These are phyloP conservation scores for Stagonosporopsis cucurbitacearum DNA, from an alignment of 2,329 filamentous ascomycete species.

Conservation along the genomic window DNA sequence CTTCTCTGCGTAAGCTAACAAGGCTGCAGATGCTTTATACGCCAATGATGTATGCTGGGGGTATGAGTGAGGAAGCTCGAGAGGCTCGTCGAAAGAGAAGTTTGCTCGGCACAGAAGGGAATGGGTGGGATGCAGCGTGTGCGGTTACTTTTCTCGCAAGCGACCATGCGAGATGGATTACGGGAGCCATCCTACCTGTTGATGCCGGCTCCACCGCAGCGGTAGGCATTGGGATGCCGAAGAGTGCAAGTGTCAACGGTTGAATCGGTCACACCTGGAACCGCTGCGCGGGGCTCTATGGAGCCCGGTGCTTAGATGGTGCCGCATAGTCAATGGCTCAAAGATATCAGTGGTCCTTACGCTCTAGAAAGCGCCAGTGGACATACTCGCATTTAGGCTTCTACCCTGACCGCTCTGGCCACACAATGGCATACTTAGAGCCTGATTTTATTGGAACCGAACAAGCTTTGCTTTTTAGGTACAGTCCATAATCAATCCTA, in stretches of 20 bases:
- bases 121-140: conserved; percentile 60
- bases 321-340: too few species aligned
- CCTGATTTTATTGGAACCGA: background rate
- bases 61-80: conserved; percentile 59
- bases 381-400: background rate
- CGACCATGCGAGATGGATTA: conserved; percentile 61
- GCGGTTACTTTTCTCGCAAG: conserved; percentile 61
- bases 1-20: background rate
- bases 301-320: too few species aligned
- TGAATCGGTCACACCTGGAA: conserved; percentile 1
- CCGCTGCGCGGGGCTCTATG: too few species aligned
- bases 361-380: too few species aligned
- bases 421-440: background rate
- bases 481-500: too few species aligned
- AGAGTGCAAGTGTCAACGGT: conserved; percentile 35
- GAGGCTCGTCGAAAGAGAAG: conserved; percentile 58
- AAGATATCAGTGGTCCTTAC: too few species aligned
- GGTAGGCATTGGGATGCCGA: conserved; percentile 31
- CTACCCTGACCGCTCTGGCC: background rate
- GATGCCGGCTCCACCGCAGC: conserved; percentile 42
- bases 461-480: background rate
- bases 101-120: conserved; percentile 61
- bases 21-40: conserved; percentile 57
- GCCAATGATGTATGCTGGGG: conserved; percentile 60
- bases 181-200: conserved; percentile 41